phyloP scores from a whole-genome alignment of 805 yeast species.

The Danielia oregonensis region DNA sequence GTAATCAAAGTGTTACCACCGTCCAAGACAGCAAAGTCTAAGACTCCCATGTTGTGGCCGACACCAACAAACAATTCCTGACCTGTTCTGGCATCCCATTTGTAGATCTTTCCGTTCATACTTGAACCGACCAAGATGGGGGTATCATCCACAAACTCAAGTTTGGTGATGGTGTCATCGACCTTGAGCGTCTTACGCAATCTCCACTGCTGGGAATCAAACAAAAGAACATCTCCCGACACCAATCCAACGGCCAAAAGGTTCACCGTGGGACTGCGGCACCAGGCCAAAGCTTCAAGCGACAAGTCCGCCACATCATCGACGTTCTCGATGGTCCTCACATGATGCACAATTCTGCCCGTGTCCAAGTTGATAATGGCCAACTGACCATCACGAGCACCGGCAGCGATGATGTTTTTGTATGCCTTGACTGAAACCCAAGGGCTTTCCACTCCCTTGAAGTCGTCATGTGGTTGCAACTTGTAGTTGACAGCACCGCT shows the following conservation, averaged over 20 bases:
- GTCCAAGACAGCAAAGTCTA: constrained; percentile 73
- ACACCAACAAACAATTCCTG: constrained; percentile 70
- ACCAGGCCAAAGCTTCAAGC: constrained; percentile 72
- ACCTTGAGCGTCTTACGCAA: constrained; percentile 66
- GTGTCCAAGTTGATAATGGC: constrained; percentile 71
- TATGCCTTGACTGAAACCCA: constrained; percentile 76
- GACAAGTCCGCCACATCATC: constrained; percentile 43
- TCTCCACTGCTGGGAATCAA: constrained; percentile 84
- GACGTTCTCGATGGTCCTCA: constrained; percentile 59
- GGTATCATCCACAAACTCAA: constrained; percentile 58
- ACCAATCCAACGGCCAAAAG: constrained; percentile 84
- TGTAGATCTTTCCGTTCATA: constrained; percentile 81
- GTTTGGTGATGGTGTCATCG: constrained; percentile 82
- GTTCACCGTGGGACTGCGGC: constrained; percentile 49
- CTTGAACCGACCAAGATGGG: constrained; percentile 66
- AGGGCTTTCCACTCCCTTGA: constrained; percentile 75
- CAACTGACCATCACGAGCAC: constrained; percentile 84
- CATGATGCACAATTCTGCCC: constrained; percentile 65
- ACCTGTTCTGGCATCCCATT: constrained; percentile 89
- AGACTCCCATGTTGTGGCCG: constrained; percentile 93
- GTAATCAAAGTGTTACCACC: constrained; percentile 71
- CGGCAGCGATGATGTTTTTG: constrained; percentile 62
- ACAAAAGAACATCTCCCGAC: constrained; percentile 78
- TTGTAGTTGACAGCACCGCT: constrained; percentile 68
- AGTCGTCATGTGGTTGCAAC: constrained; percentile 54